Base-by-base conservation (phyloP, 306 rosid species). In the Glycyrrhiza uralensis region DNA sequence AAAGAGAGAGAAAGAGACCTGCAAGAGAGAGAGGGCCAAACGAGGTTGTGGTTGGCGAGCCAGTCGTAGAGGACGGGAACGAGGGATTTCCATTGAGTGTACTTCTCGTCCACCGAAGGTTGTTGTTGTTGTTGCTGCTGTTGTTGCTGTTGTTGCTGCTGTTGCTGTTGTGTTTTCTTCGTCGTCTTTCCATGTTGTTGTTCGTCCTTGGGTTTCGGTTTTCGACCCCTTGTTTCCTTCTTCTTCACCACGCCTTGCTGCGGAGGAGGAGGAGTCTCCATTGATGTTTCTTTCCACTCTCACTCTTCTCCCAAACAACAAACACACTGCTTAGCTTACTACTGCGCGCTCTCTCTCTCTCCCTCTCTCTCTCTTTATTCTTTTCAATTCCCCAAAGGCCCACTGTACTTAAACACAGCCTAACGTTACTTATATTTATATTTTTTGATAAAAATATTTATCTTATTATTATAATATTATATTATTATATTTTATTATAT, bases 21-120 rank as follows among this genome's bases (percentile, higher is more conserved):
- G 96, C 96, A 89, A 56, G 97, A 88, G 78, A 95, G 97, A 60
- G 99, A 91, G 13, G 97, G 99, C 96, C 97, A 91, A 30, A 84
- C 90, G 41, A 95, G 99, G 73, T 95, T 95, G 79, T 95, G 99
- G 57, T 95, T 91, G 35, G 96, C 89, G 26, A 95, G 92, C 97
- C 97, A 95, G 78, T 95, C 99, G 39, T 95, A 95, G 38, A 95
- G 96, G 32, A 91, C 87, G 1, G 97, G 96, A 28, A 95, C 91
- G 6, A 85, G 90, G 2, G 95, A 88, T 80, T 91, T 95, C 97
- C 97, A 92, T 66, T 88, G 96, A 13, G 89, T 57, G 85, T 95
- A 95, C 65, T 86, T 85, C 71, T 90, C 97, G 42, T 91, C 96
- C 5, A 91, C 93, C 10, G 88, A 33, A 76, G 88, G 78, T 24